These are phyloP conservation scores for Acanthamoeba culbertsoni DNA, from an alignment of 208 protist species.

Conservation along the genomic window DNA sequence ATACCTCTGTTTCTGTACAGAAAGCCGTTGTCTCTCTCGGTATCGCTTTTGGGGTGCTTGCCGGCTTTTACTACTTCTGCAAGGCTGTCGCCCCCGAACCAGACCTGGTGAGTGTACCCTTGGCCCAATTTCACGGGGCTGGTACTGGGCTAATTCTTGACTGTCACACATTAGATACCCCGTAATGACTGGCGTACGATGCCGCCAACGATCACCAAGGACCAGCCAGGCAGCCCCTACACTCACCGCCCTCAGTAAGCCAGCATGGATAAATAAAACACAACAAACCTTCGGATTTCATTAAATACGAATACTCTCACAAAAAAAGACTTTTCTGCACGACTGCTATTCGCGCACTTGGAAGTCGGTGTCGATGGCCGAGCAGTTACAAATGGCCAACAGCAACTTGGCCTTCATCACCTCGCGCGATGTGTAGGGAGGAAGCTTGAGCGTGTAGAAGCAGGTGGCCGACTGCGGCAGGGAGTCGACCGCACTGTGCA, in stretches of 20 bases:
- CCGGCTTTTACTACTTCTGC: constrained; percentile 48
- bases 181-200: constrained; percentile 47
- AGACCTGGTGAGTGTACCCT: neutral
- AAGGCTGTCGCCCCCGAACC: neutral
- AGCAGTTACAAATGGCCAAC: constrained; percentile 70
- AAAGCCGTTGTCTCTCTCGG: neutral
- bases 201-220: neutral
- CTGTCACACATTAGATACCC: neutral
- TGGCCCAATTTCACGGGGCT: neutral
- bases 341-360: neutral
- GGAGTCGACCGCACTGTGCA: constrained; percentile 11
- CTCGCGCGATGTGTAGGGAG: constrained; percentile 59
- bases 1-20: constrained; percentile 7
- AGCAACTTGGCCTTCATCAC: constrained; percentile 68
- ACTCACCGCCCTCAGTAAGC: neutral
- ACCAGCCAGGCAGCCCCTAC: neutral
- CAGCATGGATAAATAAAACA: neutral
- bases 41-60: neutral
- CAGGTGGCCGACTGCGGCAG: constrained; percentile 76
- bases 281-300: no score
- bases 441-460: constrained; percentile 78
- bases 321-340: neutral
- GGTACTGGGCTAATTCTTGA: neutral
- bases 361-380: constrained; percentile 65
- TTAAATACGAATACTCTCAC: neutral